phyloP scores from a whole-genome alignment of 345 rosid genomes.

The Gossypium stocksii region DNA sequence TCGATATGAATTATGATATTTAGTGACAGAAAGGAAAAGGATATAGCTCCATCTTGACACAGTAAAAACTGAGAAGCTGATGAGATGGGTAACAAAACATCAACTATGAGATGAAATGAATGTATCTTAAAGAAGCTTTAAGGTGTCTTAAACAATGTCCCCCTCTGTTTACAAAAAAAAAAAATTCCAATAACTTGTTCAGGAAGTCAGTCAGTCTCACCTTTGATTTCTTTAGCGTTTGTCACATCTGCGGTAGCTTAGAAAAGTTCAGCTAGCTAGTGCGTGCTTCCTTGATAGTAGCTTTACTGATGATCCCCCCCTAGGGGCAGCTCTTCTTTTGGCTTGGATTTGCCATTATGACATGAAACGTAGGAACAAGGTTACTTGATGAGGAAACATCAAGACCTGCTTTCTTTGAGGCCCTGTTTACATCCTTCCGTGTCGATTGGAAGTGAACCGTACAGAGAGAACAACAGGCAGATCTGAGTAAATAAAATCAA shows the following conservation, averaged over 20 bases:
- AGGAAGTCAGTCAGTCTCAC: neutral
- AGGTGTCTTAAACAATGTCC: neutral
- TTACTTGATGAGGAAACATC: slow-evolving; percentile 53
- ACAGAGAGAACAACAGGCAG: slow-evolving; percentile 55
- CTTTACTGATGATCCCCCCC: slow-evolving; percentile 26
- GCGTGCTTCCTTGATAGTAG: slow-evolving; percentile 34
- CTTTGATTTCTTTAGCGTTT: neutral
- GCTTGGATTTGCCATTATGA: slow-evolving; percentile 69
- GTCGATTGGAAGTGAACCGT: slow-evolving; percentile 60
- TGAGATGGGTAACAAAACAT: neutral
- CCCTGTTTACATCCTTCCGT: slow-evolving; percentile 51
- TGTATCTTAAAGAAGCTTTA: neutral
- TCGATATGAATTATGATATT: neutral
- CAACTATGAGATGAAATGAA: neutral
- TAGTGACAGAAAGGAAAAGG: neutral
- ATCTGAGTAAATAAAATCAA: slow-evolving; percentile 29
- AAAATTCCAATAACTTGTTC: slow-evolving; percentile 16
- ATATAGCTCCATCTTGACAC: neutral
- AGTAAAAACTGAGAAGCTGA: neutral
- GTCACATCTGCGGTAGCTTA: neutral
- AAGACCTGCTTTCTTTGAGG: slow-evolving; percentile 69
- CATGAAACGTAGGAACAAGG: slow-evolving; percentile 69
- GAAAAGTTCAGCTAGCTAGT: slow-evolving; percentile 17
- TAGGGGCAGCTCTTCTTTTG: slow-evolving; percentile 46
- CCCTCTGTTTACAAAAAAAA: neutral